These are phyloP conservation scores for Cantharellus cinnabarinus DNA, from an alignment of 768 basidiomycete genomes.

Conservation along the genomic window DNA sequence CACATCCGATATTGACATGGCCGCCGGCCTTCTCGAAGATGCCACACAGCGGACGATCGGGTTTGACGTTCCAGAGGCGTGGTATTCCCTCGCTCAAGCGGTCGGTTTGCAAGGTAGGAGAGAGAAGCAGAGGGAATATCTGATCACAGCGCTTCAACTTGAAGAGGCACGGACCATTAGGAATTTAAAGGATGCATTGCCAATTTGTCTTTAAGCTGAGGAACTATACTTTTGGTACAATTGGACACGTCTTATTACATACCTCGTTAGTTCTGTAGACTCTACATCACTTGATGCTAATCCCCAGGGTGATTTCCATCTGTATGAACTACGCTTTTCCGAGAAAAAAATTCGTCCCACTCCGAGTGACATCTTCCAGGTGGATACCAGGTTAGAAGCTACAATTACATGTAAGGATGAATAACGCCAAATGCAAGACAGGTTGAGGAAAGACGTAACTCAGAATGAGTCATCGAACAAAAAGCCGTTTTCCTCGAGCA, in stretches of 20 bases:
- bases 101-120: constrained; percentile 54
- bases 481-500: constrained; percentile 46
- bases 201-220: constrained; percentile 11
- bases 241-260: too few relatives aligned
- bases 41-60: constrained; percentile 49
- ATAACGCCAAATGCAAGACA: too few relatives aligned
- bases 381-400: too few relatives aligned
- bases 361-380: too few relatives aligned
- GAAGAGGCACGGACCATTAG: constrained; percentile 20
- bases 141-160: constrained; percentile 39
- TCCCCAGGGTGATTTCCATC: too few relatives aligned
- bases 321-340: too few relatives aligned
- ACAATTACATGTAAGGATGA: too few relatives aligned
- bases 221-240: too few relatives aligned
- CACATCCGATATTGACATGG: constrained; percentile 36
- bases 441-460: not conserved
- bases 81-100: constrained; percentile 77
- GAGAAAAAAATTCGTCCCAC: too few relatives aligned
- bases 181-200: constrained; percentile 12
- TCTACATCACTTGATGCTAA: too few relatives aligned
- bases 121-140: constrained; percentile 53
- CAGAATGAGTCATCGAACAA: constrained; percentile 30
- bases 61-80: constrained; percentile 88
- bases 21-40: constrained; percentile 58
- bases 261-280: too few relatives aligned